Conservation (phyloP, 176 grass and related monocot species). For the Phoenix roebelenii region DNA sequence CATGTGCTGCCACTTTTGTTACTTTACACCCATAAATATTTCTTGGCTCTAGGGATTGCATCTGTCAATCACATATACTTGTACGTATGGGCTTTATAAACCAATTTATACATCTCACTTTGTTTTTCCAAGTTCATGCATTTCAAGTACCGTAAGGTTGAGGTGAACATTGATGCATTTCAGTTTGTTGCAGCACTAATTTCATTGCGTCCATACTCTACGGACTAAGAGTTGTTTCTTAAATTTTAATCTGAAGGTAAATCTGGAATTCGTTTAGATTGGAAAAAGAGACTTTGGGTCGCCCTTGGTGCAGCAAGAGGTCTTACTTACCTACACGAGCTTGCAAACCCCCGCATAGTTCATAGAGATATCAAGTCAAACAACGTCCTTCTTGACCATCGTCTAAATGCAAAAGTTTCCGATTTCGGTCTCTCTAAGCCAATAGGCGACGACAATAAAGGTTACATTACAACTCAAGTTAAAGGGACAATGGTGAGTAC, state of each 20-base stretch:
- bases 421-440: slow-evolving; percentile 7
- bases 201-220: too few relatives aligned
- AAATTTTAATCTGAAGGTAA: not conserved
- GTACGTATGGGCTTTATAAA: not conserved
- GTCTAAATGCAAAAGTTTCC: slow-evolving; percentile 3
- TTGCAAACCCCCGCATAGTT: not conserved
- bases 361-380: slow-evolving; percentile 5
- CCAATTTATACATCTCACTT: too few relatives aligned
- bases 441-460: not conserved
- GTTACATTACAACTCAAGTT: slow-evolving; percentile 1
- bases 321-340: slow-evolving; percentile 1
- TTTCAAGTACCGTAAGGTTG: too few relatives aligned
- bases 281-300: not conserved
- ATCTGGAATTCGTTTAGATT: slow-evolving; percentile 1
- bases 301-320: slow-evolving; percentile 1
- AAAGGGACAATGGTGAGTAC: slow-evolving; percentile 7
- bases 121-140: too few relatives aligned
- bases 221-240: too few relatives aligned
- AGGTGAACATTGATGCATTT: too few relatives aligned
- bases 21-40: too few relatives aligned
- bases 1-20: too few relatives aligned
- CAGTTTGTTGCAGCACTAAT: too few relatives aligned
- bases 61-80: too few relatives aligned
- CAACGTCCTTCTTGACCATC: slow-evolving; percentile 2
- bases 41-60: too few relatives aligned